Evolutionary conservation across 2,329 filamentous ascomycete genomes (phyloP), one percentile per base, ranked within the genome.

Genomic region (Aspergillus sp.): DNA sequence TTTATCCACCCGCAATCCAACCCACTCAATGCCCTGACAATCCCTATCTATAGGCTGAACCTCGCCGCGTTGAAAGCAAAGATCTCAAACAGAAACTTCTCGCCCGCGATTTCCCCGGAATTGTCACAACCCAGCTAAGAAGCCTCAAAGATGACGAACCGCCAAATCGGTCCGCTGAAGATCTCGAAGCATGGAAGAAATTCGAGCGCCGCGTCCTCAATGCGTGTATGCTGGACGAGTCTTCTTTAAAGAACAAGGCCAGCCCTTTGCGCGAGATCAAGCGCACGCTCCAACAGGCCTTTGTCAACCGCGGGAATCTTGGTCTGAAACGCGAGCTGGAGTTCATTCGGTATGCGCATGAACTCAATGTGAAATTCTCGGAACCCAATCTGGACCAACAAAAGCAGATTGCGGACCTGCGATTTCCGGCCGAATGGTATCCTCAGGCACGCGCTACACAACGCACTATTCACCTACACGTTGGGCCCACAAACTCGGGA

Each of bases 401-500:
- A 69, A 80, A 82, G 68, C 83, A 83, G 22, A 78, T 96, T 15
- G 86, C 92, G n/a, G 92, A 97, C 77, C 80, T 97, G 67, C 87
- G 93, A n/a, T 93, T 88, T 75, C 95, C 95, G 0, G 85, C 89
- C 57, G 95, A 99, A 75, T 98, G 94, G 94, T 98, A 90, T 72
- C 92, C 94, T 0, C 88, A 86, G 4, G 95, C 95, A 1, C 86
- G 96, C 61, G 84, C 87, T 50, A 82, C 95, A 69, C 91, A 93
- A 71, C 85, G 95, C 49, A 94, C 87, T 0, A 85, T 99, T 46
- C 92, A 98, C 79, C 82, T 99, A 22, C 95, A 99, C 71, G 93
- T 99, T 54, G 95, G 95, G 0, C 95, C 95, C 1, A 99, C 95
- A 2, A 99, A 99, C 76, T 98, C 95, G 0, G 95, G 95, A 60